Evolutionary conservation across 179 eudicot genomes (phyloP), one percentile per base, ranked within the genome.

Genomic region (Silene noctiflora): DNA sequence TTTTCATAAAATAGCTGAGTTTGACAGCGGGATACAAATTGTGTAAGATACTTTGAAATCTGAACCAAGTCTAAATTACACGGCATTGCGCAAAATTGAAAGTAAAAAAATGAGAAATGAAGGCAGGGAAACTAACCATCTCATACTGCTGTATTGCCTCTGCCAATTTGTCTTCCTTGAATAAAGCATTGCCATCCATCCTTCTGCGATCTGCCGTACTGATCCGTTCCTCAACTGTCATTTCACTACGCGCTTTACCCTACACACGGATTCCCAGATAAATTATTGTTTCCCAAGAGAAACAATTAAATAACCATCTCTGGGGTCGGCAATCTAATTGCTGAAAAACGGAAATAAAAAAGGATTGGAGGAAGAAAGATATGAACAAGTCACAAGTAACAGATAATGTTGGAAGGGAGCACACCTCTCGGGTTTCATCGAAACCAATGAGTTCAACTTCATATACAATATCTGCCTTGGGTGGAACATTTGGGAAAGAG

Each of bases 141-240:
- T 95, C 97, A 85, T 95, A 95, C 76, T 95, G 99, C 82, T 91
- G 99, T 88, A 95, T 89, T 35, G 99, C 99, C 85, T 87, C 97
- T 77, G 91, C 94, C 76, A 91, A 79, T 81, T 95, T 95, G 71
- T 95, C 97, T 77, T 92, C 99, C 85, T 91, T 89, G 78, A 88
- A 93, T 70, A 95, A 87, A 79, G 84, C 90, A 90, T 93, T 95
- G 72, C 99, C 99, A 81, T 95, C 94, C 99, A 95, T 95, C 83
- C 92, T 91, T 80, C 92, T 86, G 59, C 99, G 84, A 84, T 95
- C 97, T 33, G 99, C 97, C 60, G 96, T 75, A 75, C 99, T 79
- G 78, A 95, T 95, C 80, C 99, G 87, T 89, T 95, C 99, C 87
- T 95, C 99, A 74, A 86, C 99, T 0, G 97, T 95, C 99, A 95